A percentile compares a stretch with the other conserved stretches of the same genome.
phyloP scores from a whole-genome alignment of 2,329 filamentous ascomycete genomes.

The Xylaria sp. region DNA sequence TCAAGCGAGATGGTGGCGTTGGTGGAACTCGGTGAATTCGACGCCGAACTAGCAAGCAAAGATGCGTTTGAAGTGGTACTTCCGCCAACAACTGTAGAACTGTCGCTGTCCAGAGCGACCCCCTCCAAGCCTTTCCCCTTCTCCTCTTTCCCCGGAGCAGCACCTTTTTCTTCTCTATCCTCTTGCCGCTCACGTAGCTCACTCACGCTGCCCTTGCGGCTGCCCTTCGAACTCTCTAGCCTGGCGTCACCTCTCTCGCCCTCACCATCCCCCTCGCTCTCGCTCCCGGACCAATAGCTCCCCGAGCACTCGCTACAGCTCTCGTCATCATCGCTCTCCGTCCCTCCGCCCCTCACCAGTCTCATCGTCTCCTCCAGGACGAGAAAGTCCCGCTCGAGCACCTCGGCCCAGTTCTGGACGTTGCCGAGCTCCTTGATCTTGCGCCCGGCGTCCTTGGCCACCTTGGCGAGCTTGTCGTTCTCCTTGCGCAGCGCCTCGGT shows the following conservation, averaged over 20 bases:
- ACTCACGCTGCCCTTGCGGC: conserved; percentile 37
- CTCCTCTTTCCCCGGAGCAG: conserved; percentile 24
- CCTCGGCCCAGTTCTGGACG: conserved; percentile 88
- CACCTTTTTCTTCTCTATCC: conserved; percentile 30
- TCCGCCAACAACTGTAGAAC: conserved; percentile 7
- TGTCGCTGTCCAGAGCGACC: not conserved
- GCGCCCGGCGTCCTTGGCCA: conserved; percentile 70
- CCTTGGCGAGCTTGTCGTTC: conserved; percentile 70
- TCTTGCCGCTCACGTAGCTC: conserved; percentile 28
- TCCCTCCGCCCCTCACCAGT: conserved; percentile 56
- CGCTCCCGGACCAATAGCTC: conserved; percentile 42
- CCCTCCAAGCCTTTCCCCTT: conserved; percentile 35
- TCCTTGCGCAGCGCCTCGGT: conserved; percentile 70
- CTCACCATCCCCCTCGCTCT: conserved; percentile 51
- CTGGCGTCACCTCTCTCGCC: conserved; percentile 47
- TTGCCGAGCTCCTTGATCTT: conserved; percentile 80
- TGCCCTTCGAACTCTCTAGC: conserved; percentile 37
- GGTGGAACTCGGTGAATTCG: conserved; percentile 13
- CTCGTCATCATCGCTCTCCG: conserved; percentile 44
- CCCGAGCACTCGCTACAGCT: conserved; percentile 45
- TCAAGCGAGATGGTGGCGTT: conserved; percentile 41
- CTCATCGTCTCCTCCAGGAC: conserved; percentile 72
- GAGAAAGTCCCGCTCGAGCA: conserved; percentile 75
- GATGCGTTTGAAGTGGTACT: conserved; percentile 24
- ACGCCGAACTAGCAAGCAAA: not conserved